Evolutionary conservation across 345 rosid genomes (phyloP).

Genomic region (Salix brachista): DNA sequence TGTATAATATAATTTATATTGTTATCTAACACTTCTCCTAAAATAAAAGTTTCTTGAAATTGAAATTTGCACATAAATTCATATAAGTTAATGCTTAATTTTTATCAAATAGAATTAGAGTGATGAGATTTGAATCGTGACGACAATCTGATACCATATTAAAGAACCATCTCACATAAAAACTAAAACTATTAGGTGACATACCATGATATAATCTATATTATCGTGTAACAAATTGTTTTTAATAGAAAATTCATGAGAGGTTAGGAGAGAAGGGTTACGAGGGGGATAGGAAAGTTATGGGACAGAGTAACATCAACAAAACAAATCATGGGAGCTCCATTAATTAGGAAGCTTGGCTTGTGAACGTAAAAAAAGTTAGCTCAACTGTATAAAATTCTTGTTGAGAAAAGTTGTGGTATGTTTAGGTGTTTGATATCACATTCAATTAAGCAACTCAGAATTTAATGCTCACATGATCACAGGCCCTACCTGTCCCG

Average conservation of each 20-base stretch:
- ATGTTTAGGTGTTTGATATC: conserved; percentile 12
- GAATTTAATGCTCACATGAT: conserved; percentile 33
- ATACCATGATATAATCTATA: too few species aligned
- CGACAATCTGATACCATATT: too few species aligned
- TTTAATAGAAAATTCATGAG: not conserved
- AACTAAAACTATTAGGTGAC: too few species aligned
- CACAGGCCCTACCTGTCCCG: conserved; percentile 9
- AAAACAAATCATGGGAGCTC: not conserved
- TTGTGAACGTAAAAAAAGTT: not conserved
- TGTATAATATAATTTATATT: too few species aligned
- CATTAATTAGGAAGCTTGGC: not conserved
- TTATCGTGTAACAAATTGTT: not conserved
- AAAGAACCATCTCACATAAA: too few species aligned
- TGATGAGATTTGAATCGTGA: too few species aligned
- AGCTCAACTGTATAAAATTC: not conserved
- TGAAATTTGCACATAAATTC: too few species aligned
- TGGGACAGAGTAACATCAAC: not conserved
- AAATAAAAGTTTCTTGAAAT: too few species aligned
- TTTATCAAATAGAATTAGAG: too few species aligned
- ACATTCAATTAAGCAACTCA: conserved; percentile 21
- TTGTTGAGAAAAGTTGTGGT: not conserved
- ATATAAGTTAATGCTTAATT: too few species aligned
- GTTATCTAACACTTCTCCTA: too few species aligned
- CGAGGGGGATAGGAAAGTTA: not conserved
- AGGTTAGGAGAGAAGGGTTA: not conserved